Percentiles rank a stretch among this genome's conserved stretches.
Conservation (phyloP, 2,329 filamentous ascomycete species). For the Fusarium praegraminearum region DNA sequence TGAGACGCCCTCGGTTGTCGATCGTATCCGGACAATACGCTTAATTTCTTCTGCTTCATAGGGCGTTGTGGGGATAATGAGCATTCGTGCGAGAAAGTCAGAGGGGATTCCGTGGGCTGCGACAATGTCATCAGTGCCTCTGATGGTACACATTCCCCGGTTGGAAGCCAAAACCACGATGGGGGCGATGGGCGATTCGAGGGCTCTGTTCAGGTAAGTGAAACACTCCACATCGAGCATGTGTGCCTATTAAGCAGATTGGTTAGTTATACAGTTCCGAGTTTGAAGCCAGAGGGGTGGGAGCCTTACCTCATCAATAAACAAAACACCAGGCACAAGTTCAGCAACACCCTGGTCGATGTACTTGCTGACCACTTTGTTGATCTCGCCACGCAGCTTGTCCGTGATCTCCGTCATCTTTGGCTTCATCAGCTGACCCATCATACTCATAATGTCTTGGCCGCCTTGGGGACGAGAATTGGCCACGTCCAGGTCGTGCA, state of each 20-base stretch:
- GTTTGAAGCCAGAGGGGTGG: conserved; percentile 23
- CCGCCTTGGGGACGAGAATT: conserved; percentile 96
- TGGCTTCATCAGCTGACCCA: conserved; percentile 99
- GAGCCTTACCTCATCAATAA: conserved; percentile 89
- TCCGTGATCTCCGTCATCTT: conserved; percentile 99
- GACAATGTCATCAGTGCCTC: conserved; percentile 83
- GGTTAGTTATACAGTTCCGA: conserved; percentile 41
- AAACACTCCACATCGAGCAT: conserved; percentile 99
- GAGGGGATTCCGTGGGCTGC: conserved; percentile 94
- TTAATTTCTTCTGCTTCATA: conserved; percentile 92
- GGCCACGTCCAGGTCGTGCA: conserved; percentile 96
- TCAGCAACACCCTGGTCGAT: conserved; percentile 98
- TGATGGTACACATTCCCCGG: conserved; percentile 91
- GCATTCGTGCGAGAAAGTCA: conserved; percentile 90
- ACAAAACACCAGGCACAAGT: conserved; percentile 96
- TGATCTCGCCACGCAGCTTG: conserved; percentile 94
- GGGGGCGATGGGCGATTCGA: conserved; percentile 93
- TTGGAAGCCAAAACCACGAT: conserved; percentile 99
- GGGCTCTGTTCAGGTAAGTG: conserved; percentile 97
- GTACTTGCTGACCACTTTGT: conserved; percentile 99
- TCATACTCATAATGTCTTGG: conserved; percentile 99
- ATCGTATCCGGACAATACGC: conserved; percentile 87
- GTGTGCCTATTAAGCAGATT: conserved; percentile 75
- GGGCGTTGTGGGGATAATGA: conserved; percentile 94
- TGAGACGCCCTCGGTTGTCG: conserved; percentile 82